Evolutionary conservation across 192 early-diverging fungal species (phyloP).

Genomic region (Mortierella antarctica): DNA sequence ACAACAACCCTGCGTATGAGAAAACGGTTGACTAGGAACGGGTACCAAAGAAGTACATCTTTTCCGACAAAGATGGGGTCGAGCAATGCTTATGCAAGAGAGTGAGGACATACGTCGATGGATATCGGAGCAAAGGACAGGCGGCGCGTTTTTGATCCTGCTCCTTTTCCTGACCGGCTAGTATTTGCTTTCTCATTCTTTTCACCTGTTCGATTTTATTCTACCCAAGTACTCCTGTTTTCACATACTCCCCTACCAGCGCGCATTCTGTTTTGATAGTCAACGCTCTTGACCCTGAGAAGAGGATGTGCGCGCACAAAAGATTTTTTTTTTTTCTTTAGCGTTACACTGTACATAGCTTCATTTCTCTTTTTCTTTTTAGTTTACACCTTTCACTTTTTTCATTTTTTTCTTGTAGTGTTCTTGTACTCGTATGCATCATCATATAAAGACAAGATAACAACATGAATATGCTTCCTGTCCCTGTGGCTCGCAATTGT

Average conservation of each 20-base stretch:
- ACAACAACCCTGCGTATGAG: neutral
- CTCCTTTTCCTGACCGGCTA: too few relatives aligned
- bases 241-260: neutral
- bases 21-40: slow-evolving; percentile 8
- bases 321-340: slow-evolving; percentile 2
- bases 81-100: neutral
- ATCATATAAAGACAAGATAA: neutral
- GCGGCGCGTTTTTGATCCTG: neutral
- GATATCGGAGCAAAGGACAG: neutral
- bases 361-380: neutral
- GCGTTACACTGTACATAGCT: neutral
- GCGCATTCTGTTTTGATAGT: neutral
- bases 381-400: slow-evolving; percentile 1
- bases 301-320: too few relatives aligned
- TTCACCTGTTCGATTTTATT: neutral
- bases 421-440: neutral
- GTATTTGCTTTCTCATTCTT: neutral
- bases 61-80: slow-evolving; percentile 1
- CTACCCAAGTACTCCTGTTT: slow-evolving; percentile 23
- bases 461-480: neutral
- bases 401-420: slow-evolving; percentile 1
- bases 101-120: neutral
- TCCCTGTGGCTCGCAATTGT: too few relatives aligned
- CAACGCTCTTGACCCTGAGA: neutral
- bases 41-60: neutral